A percentile compares a stretch with the other conserved stretches of the same genome.
phyloP scores from a whole-genome alignment of 352 stramenopile genomes.

The Phytophthora fragariaefolia region DNA sequence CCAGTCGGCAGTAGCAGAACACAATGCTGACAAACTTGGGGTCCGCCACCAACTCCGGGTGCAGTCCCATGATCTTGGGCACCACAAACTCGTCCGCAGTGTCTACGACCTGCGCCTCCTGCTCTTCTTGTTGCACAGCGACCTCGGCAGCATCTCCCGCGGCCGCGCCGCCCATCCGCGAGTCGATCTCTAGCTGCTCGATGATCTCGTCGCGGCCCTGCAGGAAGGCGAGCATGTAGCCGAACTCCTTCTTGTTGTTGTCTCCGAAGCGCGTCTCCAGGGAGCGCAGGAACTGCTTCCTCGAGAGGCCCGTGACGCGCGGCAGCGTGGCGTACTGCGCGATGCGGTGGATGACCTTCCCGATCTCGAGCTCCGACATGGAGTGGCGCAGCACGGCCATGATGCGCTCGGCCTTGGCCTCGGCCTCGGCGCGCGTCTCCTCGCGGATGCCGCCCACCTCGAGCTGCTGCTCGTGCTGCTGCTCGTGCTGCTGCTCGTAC shows the following conservation, averaged over 20 bases:
- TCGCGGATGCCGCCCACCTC: conserved; percentile 68
- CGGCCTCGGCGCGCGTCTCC: conserved; percentile 68
- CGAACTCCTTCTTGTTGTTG: conserved; percentile 64
- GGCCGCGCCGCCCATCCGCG: conserved; percentile 26
- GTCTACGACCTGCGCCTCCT: neutral
- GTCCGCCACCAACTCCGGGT: conserved; percentile 77
- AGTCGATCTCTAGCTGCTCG: conserved; percentile 65
- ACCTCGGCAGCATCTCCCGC: neutral
- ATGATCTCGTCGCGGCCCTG: conserved; percentile 75
- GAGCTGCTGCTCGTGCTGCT: conserved; percentile 41
- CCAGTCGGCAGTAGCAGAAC: conserved; percentile 82
- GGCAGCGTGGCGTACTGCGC: conserved; percentile 82
- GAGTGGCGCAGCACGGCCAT: conserved; percentile 81
- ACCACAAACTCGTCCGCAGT: conserved; percentile 48
- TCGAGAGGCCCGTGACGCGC: conserved; percentile 71
- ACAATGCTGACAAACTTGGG: conserved; percentile 81
- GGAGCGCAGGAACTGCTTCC: conserved; percentile 81
- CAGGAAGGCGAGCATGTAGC: conserved; percentile 79
- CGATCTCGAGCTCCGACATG: conserved; percentile 86
- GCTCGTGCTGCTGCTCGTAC: conserved; percentile 26
- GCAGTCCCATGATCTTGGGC: conserved; percentile 79
- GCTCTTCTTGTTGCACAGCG: neutral
- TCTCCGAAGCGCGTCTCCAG: conserved; percentile 73
- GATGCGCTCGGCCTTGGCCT: conserved; percentile 77
- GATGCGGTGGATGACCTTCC: conserved; percentile 82